Evolutionary conservation across 2,329 filamentous ascomycete species (phyloP).

Genomic region (Penicillium sp.): DNA sequence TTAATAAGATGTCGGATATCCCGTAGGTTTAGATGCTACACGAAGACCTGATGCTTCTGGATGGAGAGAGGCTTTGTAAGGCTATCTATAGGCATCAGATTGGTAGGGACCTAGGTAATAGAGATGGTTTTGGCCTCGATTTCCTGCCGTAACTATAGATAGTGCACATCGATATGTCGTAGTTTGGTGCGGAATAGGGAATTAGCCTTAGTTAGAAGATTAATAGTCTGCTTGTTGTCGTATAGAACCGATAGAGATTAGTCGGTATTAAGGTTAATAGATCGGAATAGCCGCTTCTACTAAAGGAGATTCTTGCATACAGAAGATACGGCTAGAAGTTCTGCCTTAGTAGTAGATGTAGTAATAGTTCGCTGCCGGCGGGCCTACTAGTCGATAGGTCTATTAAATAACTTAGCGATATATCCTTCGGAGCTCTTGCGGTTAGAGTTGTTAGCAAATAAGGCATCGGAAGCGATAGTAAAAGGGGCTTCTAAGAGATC

Average conservation of each 20-base stretch:
- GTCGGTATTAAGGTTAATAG: conserved; percentile 7
- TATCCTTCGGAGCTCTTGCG: neutral
- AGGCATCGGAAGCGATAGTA: no score
- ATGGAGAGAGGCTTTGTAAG: neutral
- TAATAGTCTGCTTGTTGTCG: conserved; percentile 13
- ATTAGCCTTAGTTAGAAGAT: conserved; percentile 1
- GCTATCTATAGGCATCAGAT: neutral
- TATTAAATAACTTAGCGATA: neutral
- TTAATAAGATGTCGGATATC: conserved; percentile 27
- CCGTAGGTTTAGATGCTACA: conserved; percentile 60
- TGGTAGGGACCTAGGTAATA: neutral
- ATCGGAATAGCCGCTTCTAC: conserved; percentile 9
- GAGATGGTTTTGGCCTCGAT: neutral
- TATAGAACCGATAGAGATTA: conserved; percentile 1
- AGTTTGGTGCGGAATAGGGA: conserved; percentile 1
- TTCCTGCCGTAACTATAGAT: conserved; percentile 23
- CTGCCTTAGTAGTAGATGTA: conserved; percentile 19
- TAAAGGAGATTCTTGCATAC: conserved; percentile 8
- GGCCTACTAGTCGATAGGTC: conserved; percentile 17
- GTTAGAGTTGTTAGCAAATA: no score
- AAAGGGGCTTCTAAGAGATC: no score
- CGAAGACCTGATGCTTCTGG: neutral
- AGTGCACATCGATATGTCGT: conserved; percentile 19
- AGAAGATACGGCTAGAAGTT: conserved; percentile 14
- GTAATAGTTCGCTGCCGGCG: conserved; percentile 16